phyloP scores from a whole-genome alignment of 2,329 filamentous ascomycete species.

The Penicillium sp. region DNA sequence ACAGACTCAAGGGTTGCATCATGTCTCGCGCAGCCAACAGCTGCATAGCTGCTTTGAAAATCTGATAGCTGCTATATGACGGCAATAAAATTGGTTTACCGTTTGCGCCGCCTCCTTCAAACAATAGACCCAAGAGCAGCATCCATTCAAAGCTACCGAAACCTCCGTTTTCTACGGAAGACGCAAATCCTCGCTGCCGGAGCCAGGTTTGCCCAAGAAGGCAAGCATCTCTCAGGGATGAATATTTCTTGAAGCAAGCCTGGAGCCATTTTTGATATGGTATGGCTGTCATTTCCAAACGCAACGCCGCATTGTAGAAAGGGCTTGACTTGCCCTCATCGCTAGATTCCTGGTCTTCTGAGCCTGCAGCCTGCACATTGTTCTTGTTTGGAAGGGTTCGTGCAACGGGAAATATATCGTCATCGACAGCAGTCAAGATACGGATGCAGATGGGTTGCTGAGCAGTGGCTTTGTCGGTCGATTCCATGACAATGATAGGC shows the following conservation, averaged over 20 bases:
- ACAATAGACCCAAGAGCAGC: conserved; percentile 70
- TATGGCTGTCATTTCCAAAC: conserved; percentile 69
- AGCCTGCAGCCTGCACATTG: conserved; percentile 57
- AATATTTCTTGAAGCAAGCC: conserved; percentile 63
- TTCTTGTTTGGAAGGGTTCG: conserved; percentile 70
- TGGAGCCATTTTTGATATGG: conserved; percentile 73
- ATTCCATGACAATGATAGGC: conserved; percentile 58
- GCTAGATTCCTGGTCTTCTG: conserved; percentile 22
- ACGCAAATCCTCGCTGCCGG: conserved; percentile 75
- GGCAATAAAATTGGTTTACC: conserved; percentile 69
- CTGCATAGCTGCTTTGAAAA: conserved; percentile 93
- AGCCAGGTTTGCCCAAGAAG: conserved; percentile 85
- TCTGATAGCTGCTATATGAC: conserved; percentile 82
- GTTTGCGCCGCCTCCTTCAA: conserved; percentile 71
- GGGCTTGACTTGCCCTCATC: conserved; percentile 58
- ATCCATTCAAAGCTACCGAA: conserved; percentile 95
- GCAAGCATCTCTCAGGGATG: conserved; percentile 76
- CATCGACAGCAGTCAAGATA: conserved; percentile 70
- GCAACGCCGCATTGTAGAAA: conserved; percentile 84
- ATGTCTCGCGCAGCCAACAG: conserved; percentile 74
- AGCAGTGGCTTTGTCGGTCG: conserved; percentile 28
- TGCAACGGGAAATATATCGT: conserved; percentile 63
- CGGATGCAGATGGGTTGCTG: conserved; percentile 58
- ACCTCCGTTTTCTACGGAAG: conserved; percentile 68
- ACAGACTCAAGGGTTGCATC: conserved; percentile 58